Base-by-base conservation (phyloP, 2,329 filamentous ascomycete genomes). In the Didymella keratinophila region DNA sequence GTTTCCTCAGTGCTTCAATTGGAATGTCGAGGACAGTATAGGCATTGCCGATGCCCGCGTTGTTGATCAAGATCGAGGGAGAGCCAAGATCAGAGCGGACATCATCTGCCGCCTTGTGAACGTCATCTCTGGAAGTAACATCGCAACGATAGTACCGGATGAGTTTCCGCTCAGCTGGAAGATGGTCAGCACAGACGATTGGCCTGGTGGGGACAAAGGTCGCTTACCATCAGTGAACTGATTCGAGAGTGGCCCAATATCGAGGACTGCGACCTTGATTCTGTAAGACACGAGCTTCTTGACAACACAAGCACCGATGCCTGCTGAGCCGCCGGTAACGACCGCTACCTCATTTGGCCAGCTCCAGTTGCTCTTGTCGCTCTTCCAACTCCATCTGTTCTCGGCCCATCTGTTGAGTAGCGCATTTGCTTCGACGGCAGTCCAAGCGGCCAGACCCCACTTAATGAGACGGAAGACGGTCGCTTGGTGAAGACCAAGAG, bases 361-460 rank as follows among this genome's bases (percentile, higher is more conserved):
- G 14, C 70, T 46, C 74, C 75, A 76, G 2, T 41, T 44, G 27
- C 53, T 66, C 47, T 66, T 68, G 47, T 74, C 70, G 39, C 67
- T 64, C 18, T 53, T 69, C 61, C 77, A 72, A 8, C 71, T 60
- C 76, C 78, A 81, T 58, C 77, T 76, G 66, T 80, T 75, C 48
- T 71, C 66, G 6, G 75, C 74, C 69, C 69, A 73, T 20, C 60
- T 59, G 54, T 70, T 76, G 14, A 76, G 60, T 10, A 62, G 20
- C 7, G 63, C 63, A 49, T 77, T 76, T 25, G 65, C 39, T 39
- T 74, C 69, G 14, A 61, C 36, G 20, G 71, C 21, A 12, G 73
- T 58, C 51, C 61, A 67, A 18, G 70, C 21, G 1, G 65, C 67
- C 41, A 73, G 47, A 16, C 62, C 45, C 68, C 67, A 75, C 53